Percentiles rank a stretch among this genome's conserved stretches.
Evolutionary conservation across 1,284 basidiomycete species (phyloP).

Genomic region (Meripilus lineatus): DNA sequence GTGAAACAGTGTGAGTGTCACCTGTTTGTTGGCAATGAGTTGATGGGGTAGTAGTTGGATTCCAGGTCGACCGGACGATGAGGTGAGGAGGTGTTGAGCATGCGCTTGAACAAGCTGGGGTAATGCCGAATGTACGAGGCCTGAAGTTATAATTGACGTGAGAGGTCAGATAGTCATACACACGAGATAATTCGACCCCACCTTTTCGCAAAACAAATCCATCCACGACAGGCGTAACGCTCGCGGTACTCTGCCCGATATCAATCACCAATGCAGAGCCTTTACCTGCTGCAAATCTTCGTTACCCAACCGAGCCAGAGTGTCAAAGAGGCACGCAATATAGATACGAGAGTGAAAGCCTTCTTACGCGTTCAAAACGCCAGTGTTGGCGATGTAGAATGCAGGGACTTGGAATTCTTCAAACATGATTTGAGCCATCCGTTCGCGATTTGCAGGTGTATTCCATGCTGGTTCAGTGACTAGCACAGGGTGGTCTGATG

Average conservation of each 20-base stretch:
- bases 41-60: slow-evolving; percentile 80
- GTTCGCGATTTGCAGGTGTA: slow-evolving; percentile 82
- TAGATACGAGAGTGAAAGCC: slow-evolving; percentile 2
- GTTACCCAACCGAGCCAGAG: slow-evolving; percentile 7
- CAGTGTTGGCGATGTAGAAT: slow-evolving; percentile 95
- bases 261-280: slow-evolving; percentile 95
- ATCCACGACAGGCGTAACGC: slow-evolving; percentile 94
- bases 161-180: slow-evolving; percentile 5
- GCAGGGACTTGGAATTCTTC: slow-evolving; percentile 94
- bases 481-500: slow-evolving; percentile 86
- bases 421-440: slow-evolving; percentile 95
- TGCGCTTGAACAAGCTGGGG: slow-evolving; percentile 75
- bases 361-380: slow-evolving; percentile 90
- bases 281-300: slow-evolving; percentile 92
- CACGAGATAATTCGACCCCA: slow-evolving; percentile 19
- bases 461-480: slow-evolving; percentile 98
- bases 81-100: slow-evolving; percentile 58
- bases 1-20: slow-evolving; percentile 22
- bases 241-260: slow-evolving; percentile 84
- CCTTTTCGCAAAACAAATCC: slow-evolving; percentile 98
- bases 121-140: slow-evolving; percentile 66
- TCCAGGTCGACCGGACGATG: slow-evolving; percentile 41
- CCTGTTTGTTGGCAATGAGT: slow-evolving; percentile 78
- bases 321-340: background rate
- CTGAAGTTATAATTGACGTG: slow-evolving; percentile 30